A percentile compares a stretch with the other conserved stretches of the same genome.
Conservation (phyloP, 768 basidiomycete species). For the Pleurotus salmoneostramineus region DNA sequence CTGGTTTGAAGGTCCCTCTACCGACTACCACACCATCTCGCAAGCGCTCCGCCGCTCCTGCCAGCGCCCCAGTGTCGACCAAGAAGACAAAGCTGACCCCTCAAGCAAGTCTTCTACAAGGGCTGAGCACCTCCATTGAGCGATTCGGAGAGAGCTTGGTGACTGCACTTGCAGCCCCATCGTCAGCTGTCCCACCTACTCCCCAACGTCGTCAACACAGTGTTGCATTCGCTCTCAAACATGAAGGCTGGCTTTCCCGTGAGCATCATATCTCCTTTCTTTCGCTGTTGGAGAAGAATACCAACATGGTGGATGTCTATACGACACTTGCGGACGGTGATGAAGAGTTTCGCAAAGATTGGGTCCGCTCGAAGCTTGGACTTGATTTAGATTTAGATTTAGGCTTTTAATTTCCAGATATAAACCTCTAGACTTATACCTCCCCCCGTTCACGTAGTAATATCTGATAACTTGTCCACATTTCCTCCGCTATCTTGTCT, state of each 20-base stretch:
- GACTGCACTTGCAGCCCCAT: not conserved
- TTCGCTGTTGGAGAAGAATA: not conserved
- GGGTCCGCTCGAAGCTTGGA: not conserved
- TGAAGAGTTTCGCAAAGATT: not conserved
- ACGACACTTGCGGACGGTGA: not conserved
- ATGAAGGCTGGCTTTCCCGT: not conserved
- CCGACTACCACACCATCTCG: not conserved
- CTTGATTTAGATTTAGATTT: not conserved
- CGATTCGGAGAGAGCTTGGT: not conserved
- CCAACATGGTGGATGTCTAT: not conserved
- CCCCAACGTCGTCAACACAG: not conserved
- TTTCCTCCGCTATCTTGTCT: constrained; percentile 12
- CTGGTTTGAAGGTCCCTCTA: not conserved
- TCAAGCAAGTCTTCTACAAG: not conserved
- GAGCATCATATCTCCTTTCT: not conserved
- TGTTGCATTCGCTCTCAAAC: not conserved
- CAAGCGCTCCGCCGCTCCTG: not conserved
- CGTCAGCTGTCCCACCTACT: not conserved
- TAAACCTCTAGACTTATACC: not conserved
- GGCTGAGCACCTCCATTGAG: not conserved
- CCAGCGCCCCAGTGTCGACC: not conserved
- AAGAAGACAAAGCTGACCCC: not conserved
- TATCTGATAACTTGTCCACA: constrained; percentile 13
- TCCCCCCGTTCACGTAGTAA: not conserved
- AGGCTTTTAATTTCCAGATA: not conserved